Percentiles rank a stretch among this genome's conserved stretches.
These are phyloP conservation scores for Urochloa ruziziensis DNA, from an alignment of 176 grass and related monocot genomes.

Conservation along the genomic window DNA sequence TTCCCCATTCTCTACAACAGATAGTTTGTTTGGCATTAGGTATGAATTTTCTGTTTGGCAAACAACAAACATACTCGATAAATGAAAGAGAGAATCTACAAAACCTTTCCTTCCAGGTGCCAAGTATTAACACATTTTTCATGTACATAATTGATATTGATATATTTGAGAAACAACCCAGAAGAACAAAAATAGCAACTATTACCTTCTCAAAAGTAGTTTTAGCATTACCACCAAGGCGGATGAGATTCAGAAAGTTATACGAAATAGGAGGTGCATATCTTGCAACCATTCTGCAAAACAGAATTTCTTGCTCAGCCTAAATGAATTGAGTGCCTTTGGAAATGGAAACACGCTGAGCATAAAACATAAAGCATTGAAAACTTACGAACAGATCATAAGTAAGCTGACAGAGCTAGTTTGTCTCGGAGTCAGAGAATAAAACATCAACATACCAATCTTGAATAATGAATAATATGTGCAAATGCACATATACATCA, in stretches of 20 bases:
- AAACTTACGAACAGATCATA: constrained; percentile 99
- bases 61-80: neutral
- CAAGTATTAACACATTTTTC: neutral
- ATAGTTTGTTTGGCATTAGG: constrained; percentile 27
- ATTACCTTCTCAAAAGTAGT: constrained; percentile 96
- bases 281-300: constrained; percentile 99
- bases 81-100: neutral
- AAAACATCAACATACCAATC: constrained; percentile 99
- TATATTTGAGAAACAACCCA: constrained; percentile 4
- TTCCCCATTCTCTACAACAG: constrained; percentile 96
- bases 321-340: constrained; percentile 16
- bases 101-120: constrained; percentile 6
- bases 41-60: constrained; percentile 7
- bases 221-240: constrained; percentile 83
- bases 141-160: neutral
- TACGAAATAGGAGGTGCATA: constrained; percentile 99
- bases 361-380: constrained; percentile 20
- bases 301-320: no score
- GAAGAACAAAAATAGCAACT: neutral
- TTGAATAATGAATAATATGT: constrained; percentile 99
- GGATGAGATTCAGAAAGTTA: constrained; percentile 98
- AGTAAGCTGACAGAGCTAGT: constrained; percentile 98
- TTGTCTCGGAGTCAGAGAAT: constrained; percentile 92
- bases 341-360: constrained; percentile 24
- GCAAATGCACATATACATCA: constrained; percentile 99